Evolutionary conservation across 306 rosid species (phyloP), one percentile per base, ranked within the genome.

Genomic region (Biancaea sappan): DNA sequence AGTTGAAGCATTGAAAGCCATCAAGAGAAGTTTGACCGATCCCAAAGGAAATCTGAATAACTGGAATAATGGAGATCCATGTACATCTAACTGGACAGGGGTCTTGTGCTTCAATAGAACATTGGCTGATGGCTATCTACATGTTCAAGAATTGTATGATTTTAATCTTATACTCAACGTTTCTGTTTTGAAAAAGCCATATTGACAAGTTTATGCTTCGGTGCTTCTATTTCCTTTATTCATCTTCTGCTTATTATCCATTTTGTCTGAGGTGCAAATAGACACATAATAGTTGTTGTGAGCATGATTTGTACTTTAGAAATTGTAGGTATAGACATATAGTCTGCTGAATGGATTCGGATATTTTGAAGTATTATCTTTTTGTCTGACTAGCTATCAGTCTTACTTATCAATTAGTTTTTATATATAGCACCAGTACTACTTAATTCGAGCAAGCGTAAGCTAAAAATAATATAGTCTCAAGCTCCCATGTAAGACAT

Each of bases 31-130:
- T 67, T 83, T 95, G 92, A 50, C 67, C 48, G 98, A 95, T 83
- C 86, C 89, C 28, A 79, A 88, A 73, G 65, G 86, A 75, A 92
- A 88, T 84, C 84, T 95, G 84, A 90, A 80, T 75, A 88, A 80
- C 65, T 95, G 99, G 99, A 63, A 84, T 56, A 32, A 8, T 4
- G 96, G 96, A 56, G 98, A 95, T 72, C 98, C 99, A 11, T 95
- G 99, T 72, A 79, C 82, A 3, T 72, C 88, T 31, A 79, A 44
- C 8, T 95, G 99, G 99, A 92, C 82, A 21, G 92, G 99, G 38
- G 88, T 95, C 81, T 7, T 79, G 52, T 95, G 99, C n/a, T n/a
- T n/a, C 93, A 87, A 85, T 53, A 37, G 2, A 11, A 46, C 91
- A 65, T 35, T 71, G 24, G 62, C 22, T 0, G 98, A 90, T 84